phyloP scores from a whole-genome alignment of 495 filamentous ascomycete genomes.

The Talaromyces wortmannii region DNA sequence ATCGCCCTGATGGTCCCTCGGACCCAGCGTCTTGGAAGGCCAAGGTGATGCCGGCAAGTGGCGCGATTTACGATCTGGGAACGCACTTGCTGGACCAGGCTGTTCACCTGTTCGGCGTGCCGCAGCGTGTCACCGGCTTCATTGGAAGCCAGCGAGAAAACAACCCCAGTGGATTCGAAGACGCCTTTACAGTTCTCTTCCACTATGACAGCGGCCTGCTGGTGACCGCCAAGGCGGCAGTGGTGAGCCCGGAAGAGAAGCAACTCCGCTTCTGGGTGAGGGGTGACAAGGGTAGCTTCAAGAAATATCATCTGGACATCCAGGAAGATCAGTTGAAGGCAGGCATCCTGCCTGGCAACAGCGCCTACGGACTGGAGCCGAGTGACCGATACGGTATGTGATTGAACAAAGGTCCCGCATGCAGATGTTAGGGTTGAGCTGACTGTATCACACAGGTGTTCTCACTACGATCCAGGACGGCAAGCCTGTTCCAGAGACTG shows the following conservation, averaged over 20 bases:
- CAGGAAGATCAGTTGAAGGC: conserved; percentile 77
- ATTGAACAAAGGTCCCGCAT: not conserved
- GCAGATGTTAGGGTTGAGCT: conserved; percentile 1
- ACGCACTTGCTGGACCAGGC: conserved; percentile 80
- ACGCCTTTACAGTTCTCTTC: conserved; percentile 62
- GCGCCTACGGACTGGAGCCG: conserved; percentile 60
- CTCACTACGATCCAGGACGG: conserved; percentile 38
- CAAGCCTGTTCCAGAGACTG: conserved; percentile 33
- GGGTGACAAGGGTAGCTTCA: conserved; percentile 73
- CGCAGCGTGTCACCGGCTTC: conserved; percentile 59
- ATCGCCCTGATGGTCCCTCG: conserved; percentile 50
- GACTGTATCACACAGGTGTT: conserved; percentile 14
- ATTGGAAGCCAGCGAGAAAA: conserved; percentile 56
- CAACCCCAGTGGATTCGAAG: conserved; percentile 54
- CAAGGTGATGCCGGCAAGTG: conserved; percentile 59
- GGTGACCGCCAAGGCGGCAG: conserved; percentile 61
- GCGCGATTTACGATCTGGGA: conserved; percentile 76
- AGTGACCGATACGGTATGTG: conserved; percentile 41
- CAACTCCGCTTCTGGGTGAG: conserved; percentile 78
- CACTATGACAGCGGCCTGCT: conserved; percentile 54
- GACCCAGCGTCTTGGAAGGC: conserved; percentile 59
- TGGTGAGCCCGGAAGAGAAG: conserved; percentile 61
- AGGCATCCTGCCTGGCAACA: conserved; percentile 58
- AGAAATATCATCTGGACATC: conserved; percentile 70
- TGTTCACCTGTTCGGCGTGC: conserved; percentile 71